phyloP scores from a whole-genome alignment of 75 land plant genomes.

The Picea sitchensis region DNA sequence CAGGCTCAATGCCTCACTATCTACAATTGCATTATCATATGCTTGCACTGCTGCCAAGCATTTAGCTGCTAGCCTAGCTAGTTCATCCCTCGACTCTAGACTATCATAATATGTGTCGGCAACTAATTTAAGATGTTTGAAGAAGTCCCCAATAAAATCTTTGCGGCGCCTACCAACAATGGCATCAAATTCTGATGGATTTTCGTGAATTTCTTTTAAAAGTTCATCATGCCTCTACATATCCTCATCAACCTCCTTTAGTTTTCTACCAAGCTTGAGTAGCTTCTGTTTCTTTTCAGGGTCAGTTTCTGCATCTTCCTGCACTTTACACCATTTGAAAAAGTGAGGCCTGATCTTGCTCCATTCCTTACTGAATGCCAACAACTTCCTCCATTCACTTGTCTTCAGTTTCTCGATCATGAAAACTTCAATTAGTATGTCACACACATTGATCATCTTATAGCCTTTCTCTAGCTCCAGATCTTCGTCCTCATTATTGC shows the following conservation, averaged over 20 bases:
- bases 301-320: conserved; percentile 57
- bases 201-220: conserved; percentile 43
- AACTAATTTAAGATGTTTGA: conserved; percentile 72
- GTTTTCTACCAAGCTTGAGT: conserved; percentile 15
- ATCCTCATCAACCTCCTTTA: conserved; percentile 80
- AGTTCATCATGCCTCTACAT: conserved; percentile 86
- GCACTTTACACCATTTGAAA: conserved; percentile 50
- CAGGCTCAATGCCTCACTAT: conserved; percentile 48
- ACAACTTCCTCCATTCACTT: conserved; percentile 78
- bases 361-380: conserved; percentile 88
- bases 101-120: conserved; percentile 62
- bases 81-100: conserved; percentile 50
- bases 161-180: conserved; percentile 73
- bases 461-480: not conserved
- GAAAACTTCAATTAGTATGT: conserved; percentile 79
- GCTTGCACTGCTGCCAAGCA: conserved; percentile 80
- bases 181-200: conserved; percentile 44
- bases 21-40: conserved; percentile 63
- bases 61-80: conserved; percentile 49
- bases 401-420: conserved; percentile 69
- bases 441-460: conserved; percentile 75
- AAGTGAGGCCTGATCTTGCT: conserved; percentile 68
- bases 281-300: conserved; percentile 53
- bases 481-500: not conserved
- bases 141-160: conserved; percentile 92